These are phyloP conservation scores for Nakazawaea peltata DNA, from an alignment of 805 yeast species.

Conservation along the genomic window DNA sequence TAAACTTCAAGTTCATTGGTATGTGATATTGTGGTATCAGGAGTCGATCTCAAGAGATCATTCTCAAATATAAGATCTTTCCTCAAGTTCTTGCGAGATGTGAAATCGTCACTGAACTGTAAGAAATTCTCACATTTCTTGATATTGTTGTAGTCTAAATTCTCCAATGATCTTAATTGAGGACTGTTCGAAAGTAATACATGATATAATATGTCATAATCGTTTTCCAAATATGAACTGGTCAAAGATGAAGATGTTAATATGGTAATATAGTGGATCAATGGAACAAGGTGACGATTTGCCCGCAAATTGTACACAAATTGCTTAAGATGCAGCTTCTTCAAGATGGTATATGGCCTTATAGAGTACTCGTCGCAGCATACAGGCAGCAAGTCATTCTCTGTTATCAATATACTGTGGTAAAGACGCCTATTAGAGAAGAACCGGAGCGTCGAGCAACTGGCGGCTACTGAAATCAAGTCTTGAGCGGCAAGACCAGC, in stretches of 20 bases:
- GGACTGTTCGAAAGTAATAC: background rate
- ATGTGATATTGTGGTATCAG: constrained; percentile 8
- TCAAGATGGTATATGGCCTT: constrained; percentile 10
- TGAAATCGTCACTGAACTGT: constrained; percentile 4
- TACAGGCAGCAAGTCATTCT: constrained; percentile 7
- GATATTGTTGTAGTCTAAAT: constrained; percentile 9
- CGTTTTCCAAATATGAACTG: constrained; percentile 13
- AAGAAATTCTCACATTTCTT: constrained; percentile 6
- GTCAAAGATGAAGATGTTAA: constrained; percentile 4
- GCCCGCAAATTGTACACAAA: constrained; percentile 10
- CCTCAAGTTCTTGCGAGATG: background rate
- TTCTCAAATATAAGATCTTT: constrained; percentile 4
- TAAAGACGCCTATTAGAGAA: constrained; percentile 11
- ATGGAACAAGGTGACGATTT: constrained; percentile 10
- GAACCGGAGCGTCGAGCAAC: no score
- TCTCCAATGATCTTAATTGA: constrained; percentile 6
- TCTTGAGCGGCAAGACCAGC: constrained; percentile 6
- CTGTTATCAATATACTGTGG: constrained; percentile 11
- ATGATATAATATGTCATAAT: constrained; percentile 8
- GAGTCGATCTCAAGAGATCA: constrained; percentile 15
- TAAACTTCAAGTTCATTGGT: background rate
- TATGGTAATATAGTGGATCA: constrained; percentile 13
- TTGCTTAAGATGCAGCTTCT: constrained; percentile 9
- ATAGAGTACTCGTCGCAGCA: background rate
- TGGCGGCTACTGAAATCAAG: constrained; percentile 11